Evolutionary conservation across 306 rosid genomes (phyloP), one percentile per base, ranked within the genome.

Genomic region (Cyamopsis tetragonoloba): DNA sequence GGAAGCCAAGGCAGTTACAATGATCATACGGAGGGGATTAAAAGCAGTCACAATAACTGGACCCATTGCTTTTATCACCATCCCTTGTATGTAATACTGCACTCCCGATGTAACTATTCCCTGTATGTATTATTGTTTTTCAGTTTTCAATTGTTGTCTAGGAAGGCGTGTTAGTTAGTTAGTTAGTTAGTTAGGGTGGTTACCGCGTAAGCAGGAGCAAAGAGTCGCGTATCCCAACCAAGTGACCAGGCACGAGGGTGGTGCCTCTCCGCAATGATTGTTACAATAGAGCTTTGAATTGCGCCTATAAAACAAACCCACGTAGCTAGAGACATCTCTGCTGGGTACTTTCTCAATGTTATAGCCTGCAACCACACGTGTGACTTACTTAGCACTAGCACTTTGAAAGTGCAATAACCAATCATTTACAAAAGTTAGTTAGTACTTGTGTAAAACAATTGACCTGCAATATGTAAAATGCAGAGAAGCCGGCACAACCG

Each of bases 41-140:
- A 87, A 88, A 30, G 95, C 95, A 4, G 96, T 91, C 0, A 91
- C 96, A 38, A 83, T 85, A 1, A 91, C 93, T 14, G 91, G 97
- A 1, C 97, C 93, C 82, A 85, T 84, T 0, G 79, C 58, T 71
- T 72, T 84, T 79, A 82, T 75, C 3, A 91, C 93, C 38, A 80
- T 12, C 23, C 88, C 97, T 78, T 91, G 97, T 19, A 88, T 79
- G 71, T 86, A 91, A 35, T 88, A 85, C 20, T 89, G 60, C 1
- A 91, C 80, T 61, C 91, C 91, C 1, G 91, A 88, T 13, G 86
- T 47, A 11, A 91, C 82, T 28, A 91, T 66, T 12, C 96, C 95
- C 91, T 88, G 64, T 3, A 12, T 6, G 6, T n/a, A n/a, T n/a
- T n/a, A n/a, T n/a, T n/a, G n/a, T n/a, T n/a, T n/a, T n/a, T n/a